Base-by-base conservation (phyloP, 2,329 filamentous ascomycete genomes). In the Verruconis gallopava region DNA sequence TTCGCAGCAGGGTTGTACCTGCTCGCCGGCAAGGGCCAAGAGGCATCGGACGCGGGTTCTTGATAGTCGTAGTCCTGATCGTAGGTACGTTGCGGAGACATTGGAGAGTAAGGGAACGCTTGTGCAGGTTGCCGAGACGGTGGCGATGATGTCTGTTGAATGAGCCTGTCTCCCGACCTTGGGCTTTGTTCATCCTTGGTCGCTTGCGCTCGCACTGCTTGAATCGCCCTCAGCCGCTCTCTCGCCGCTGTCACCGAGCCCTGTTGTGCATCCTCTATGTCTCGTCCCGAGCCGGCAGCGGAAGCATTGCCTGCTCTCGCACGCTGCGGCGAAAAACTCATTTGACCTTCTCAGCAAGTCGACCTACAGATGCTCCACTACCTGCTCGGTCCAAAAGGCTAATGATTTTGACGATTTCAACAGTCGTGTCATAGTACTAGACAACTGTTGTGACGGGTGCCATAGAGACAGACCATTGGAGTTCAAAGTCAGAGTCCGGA, bases 241-340 rank as follows among this genome's bases (percentile, higher is more conserved):
- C 58, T 50, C 17, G 58, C 59, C 34, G 59, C 59, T 20, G 53
- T 55, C 34, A 62, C 58, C 18, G 58, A 61, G 12, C 59, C 59
- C 40, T 56, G 56, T n/a, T n/a, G 37, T 15, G 11, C 11, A 38
- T 19, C 15, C 17, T 17, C 25, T 9, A 9, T n/a, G 9, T 30
- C 9, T 30, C 9, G 25, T n/a, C 25, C 25, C n/a, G 6, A n/a
- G n/a, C 9, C 25, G n/a, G 25, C 25, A 9, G 9, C 25, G 25
- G n/a, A 30, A 30, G 25, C 25, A 30, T 30, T 9, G 25, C 25
- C 25, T 9, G 25, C 25, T 30, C 25, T n/a, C 25, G 25, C 9
- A 9, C 25, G 25, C 25, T 30, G 25, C 6, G 25, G 25, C 25
- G 25, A 9, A n/a, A 9, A 30, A n/a, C 25, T 30, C 25, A 30